phyloP scores from a whole-genome alignment of 192 early-diverging fungal genomes.

The Coemansia sp. region DNA sequence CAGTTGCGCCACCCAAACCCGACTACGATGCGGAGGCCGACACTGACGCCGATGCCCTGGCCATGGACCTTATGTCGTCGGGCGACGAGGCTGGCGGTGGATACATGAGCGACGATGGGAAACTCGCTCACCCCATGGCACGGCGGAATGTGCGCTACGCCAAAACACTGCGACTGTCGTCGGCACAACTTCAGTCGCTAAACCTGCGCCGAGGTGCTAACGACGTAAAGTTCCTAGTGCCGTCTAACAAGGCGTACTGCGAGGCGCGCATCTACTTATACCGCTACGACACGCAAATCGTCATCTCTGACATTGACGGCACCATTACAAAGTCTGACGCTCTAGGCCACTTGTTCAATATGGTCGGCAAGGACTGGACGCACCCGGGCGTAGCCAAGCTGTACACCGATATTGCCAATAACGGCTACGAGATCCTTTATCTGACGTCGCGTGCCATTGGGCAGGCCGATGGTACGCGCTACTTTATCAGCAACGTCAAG shows the following conservation, averaged over 20 bases:
- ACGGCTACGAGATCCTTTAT: constrained; percentile 95
- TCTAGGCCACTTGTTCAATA: constrained; percentile 94
- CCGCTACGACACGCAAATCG: constrained; percentile 78
- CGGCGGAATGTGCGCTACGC: constrained; percentile 60
- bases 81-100: constrained; percentile 22
- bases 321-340: constrained; percentile 99
- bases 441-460: constrained; percentile 95
- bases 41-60: neutral
- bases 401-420: constrained; percentile 90
- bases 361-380: constrained; percentile 98
- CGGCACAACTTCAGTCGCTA: constrained; percentile 83
- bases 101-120: constrained; percentile 41
- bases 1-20: neutral
- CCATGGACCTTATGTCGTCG: constrained; percentile 9
- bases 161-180: constrained; percentile 89
- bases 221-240: constrained; percentile 85
- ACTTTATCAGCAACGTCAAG: constrained; percentile 87
- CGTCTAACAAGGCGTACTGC: constrained; percentile 71
- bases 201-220: constrained; percentile 85
- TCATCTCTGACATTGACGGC: constrained; percentile 98
- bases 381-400: constrained; percentile 95
- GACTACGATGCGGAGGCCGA: neutral
- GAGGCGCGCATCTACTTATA: constrained; percentile 89
- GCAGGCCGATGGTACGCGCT: constrained; percentile 87
- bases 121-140: constrained; percentile 16